Evolutionary conservation across 345 rosid species (phyloP), one percentile per base, ranked within the genome.

Genomic region (Erodium maritimum): DNA sequence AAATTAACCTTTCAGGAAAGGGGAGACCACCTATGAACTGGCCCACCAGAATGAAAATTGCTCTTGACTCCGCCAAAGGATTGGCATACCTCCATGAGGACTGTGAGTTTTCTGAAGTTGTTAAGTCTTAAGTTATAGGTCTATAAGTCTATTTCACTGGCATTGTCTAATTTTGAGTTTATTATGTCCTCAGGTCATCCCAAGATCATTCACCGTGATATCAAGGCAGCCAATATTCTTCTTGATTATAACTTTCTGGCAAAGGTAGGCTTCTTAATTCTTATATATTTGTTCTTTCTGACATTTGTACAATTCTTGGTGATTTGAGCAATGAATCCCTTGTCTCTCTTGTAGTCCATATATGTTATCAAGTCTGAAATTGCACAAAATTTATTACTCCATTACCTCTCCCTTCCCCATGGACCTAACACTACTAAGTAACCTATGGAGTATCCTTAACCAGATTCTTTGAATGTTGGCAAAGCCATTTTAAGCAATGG

Each of bases 1-100:
- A 23, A 57, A 24, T 25, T 59, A 21, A 50, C 19, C 24, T 63
- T 73, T 60, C 71, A 90, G 97, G 85, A 63, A 79, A 85, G 70
- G 87, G 67, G 6, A 69, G 86, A 63, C 80, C 80, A 1, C 73
- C 80, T 59, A 70, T 87, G 94, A 72, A 71, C 21, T 90, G 94
- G 91, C 57, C 76, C 17, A 77, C 59, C 17, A 85, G 94, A 64
- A 72, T 83, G 76, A 83, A 67, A 76, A 85, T 90, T 69, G 94
- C 94, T 22, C 55, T 85, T 54, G 97, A 93, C 50, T 77, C 95
- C n/a, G 95, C 95, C 7, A 85, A 71, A 80, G 97, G 95, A 69
- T 67, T 90, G 75, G 80, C 94, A 17, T 90, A 90, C 73, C 78
- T 90, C 57, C 97, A 90, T 50, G 95, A 85, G 74, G 97, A 87